A percentile compares a stretch with the other conserved stretches of the same genome.
Evolutionary conservation across 2,329 filamentous ascomycete species (phyloP).

Genomic region (Nemania serpens): DNA sequence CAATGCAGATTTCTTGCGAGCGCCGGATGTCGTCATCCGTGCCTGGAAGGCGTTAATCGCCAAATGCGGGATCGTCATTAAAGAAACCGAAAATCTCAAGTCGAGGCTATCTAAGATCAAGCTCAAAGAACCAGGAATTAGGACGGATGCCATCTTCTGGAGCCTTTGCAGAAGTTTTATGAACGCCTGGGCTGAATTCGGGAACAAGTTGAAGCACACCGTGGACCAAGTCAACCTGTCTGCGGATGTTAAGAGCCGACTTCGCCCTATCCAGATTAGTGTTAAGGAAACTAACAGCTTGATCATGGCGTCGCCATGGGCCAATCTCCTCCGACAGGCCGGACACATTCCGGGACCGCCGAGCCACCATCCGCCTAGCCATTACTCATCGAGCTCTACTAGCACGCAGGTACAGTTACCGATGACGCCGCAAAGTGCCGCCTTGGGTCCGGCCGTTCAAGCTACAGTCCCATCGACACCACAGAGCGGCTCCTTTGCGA

Average conservation of each 20-base stretch:
- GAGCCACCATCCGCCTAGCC: conserved; percentile 39
- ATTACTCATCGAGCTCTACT: conserved; percentile 43
- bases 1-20: conserved; percentile 63
- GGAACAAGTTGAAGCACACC: conserved; percentile 60
- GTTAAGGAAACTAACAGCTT: conserved; percentile 79
- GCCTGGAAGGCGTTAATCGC: conserved; percentile 73
- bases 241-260: conserved; percentile 71
- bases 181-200: conserved; percentile 70
- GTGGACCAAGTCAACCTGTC: conserved; percentile 59
- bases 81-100: conserved; percentile 75
- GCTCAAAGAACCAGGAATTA: conserved; percentile 78
- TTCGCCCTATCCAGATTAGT: conserved; percentile 80
- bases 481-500: conserved; percentile 60
- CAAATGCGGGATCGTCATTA: conserved; percentile 71
- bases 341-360: conserved; percentile 33
- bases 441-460: conserved; percentile 86
- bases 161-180: conserved; percentile 76
- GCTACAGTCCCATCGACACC: conserved; percentile 81
- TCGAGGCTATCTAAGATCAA: conserved; percentile 77
- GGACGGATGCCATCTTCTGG: conserved; percentile 67
- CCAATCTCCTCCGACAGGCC: conserved; percentile 47
- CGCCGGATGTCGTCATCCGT: conserved; percentile 62
- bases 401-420: conserved; percentile 57
- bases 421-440: conserved; percentile 87
- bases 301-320: conserved; percentile 67